Conservation (phyloP, 1,139 yeast genomes). For the Scheffersomyces illinoinensis region DNA sequence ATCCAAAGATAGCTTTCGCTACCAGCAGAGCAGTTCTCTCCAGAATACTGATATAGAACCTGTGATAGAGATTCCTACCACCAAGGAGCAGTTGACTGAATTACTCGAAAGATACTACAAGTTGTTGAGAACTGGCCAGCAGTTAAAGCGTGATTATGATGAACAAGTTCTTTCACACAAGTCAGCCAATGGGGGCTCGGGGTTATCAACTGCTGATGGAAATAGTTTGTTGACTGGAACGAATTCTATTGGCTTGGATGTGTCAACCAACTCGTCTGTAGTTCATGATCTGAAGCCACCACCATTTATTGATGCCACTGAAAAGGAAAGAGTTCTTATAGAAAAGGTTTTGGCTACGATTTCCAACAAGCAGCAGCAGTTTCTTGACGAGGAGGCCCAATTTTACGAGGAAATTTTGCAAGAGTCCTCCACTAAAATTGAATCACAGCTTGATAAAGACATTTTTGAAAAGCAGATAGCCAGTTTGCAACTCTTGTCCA, state of each 20-base stretch:
- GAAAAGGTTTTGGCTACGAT: conserved; percentile 34
- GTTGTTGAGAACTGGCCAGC: conserved; percentile 21
- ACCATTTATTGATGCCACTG: conserved; percentile 19
- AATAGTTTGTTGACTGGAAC: neutral
- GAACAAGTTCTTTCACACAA: conserved; percentile 10
- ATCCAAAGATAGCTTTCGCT: conserved; percentile 1
- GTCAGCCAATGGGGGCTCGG: conserved; percentile 6
- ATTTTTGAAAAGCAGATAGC: conserved; percentile 67
- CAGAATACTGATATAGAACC: conserved; percentile 1
- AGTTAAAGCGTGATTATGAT: conserved; percentile 18
- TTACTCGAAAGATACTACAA: conserved; percentile 35
- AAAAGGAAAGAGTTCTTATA: conserved; percentile 24
- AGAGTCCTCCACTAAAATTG: conserved; percentile 3
- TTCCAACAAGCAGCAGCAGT: conserved; percentile 30
- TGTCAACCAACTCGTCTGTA: conserved; percentile 1
- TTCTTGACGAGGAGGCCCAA: conserved; percentile 22
- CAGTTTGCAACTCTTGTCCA: conserved; percentile 74
- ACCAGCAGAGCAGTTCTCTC: neutral
- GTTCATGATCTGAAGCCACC: neutral
- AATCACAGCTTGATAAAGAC: conserved; percentile 39
- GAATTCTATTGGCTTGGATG: conserved; percentile 1
- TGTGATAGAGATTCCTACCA: conserved; percentile 22
- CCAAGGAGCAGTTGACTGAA: conserved; percentile 32
- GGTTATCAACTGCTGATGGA: conserved; percentile 4
- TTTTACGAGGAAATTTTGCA: conserved; percentile 18